phyloP scores from a whole-genome alignment of 1,284 basidiomycete species.

The Sporisorium scitamineum region DNA sequence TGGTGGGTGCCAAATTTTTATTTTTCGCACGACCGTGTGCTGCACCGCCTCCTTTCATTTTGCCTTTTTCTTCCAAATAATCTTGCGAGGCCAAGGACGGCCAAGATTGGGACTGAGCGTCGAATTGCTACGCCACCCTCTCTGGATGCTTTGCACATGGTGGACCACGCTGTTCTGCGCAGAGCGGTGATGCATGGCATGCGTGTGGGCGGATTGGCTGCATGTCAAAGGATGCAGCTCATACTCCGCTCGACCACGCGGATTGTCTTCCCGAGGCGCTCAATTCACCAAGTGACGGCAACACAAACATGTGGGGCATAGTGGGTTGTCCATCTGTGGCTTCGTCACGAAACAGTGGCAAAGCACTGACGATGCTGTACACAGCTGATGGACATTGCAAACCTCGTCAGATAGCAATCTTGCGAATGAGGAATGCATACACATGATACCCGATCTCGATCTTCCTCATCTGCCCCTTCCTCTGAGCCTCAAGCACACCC shows the following conservation, averaged over 20 bases:
- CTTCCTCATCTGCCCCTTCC: slow-evolving; percentile 42
- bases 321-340: not conserved
- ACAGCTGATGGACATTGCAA: not conserved
- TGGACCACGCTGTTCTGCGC: not conserved
- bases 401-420: slow-evolving; percentile 28
- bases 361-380: no score
- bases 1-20: not conserved
- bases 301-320: not conserved
- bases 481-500: slow-evolving; percentile 27
- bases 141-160: not conserved
- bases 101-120: no score
- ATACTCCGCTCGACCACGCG: slow-evolving; percentile 1
- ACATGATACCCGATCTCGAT: slow-evolving; percentile 55
- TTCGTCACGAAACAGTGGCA: no score
- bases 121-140: not conserved
- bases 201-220: not conserved
- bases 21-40: not conserved
- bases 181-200: no score
- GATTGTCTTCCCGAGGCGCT: no score
- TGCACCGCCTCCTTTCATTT: not conserved
- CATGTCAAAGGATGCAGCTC: not conserved
- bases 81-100: no score
- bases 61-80: no score
- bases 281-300: no score
- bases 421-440: slow-evolving; percentile 45